A percentile compares a stretch with the other conserved stretches of the same genome.
Conservation (phyloP, 176 grass and related monocot species). For the Carex parvula region DNA sequence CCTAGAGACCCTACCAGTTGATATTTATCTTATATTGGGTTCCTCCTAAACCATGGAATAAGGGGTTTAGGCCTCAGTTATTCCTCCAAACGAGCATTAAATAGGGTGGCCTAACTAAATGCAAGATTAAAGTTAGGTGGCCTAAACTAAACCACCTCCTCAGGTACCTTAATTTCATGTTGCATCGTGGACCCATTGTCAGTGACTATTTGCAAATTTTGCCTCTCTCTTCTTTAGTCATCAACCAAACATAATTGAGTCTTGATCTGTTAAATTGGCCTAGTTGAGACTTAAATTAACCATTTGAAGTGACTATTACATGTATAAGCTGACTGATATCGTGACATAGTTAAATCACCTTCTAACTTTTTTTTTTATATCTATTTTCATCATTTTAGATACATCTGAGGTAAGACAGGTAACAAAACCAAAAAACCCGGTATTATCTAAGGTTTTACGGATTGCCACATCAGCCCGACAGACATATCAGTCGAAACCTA, state of each 20-base stretch:
- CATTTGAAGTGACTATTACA: neutral
- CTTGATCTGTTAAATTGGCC: neutral
- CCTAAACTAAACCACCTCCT: too few relatives aligned
- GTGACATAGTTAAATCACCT: neutral
- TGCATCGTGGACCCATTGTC: too few relatives aligned
- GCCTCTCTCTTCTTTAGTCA: too few relatives aligned
- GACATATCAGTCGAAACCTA: conserved; percentile 44
- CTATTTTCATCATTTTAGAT: neutral
- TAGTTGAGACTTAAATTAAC: neutral
- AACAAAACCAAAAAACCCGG: neutral
- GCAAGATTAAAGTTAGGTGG: too few relatives aligned
- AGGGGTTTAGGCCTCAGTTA: too few relatives aligned
- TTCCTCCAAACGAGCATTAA: too few relatives aligned
- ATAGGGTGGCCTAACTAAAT: too few relatives aligned
- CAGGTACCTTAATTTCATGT: too few relatives aligned
- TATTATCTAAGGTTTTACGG: conserved; percentile 24
- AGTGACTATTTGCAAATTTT: too few relatives aligned
- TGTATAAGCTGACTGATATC: neutral
- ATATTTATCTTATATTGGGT: neutral
- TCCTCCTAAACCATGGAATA: neutral
- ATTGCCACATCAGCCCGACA: conserved; percentile 18
- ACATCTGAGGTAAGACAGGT: neutral
- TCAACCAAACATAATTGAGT: neutral
- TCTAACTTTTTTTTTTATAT: neutral
- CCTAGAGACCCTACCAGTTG: neutral